phyloP scores from a whole-genome alignment of 2,329 filamentous ascomycete genomes.

The Amesomyces nigricolor region DNA sequence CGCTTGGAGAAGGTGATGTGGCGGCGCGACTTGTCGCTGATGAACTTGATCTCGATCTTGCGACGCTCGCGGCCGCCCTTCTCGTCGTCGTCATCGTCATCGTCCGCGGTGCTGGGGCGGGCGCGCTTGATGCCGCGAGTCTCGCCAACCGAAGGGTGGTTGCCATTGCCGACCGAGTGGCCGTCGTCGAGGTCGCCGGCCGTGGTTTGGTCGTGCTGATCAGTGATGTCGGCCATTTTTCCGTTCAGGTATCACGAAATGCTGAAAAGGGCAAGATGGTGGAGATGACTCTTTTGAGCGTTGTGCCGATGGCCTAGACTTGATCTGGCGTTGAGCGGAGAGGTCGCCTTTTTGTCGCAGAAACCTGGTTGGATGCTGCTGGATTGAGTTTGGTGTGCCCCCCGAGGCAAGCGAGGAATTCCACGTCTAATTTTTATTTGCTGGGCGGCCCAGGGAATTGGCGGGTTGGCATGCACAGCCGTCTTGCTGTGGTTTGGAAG shows the following conservation, averaged over 20 bases:
- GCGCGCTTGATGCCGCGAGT: conserved; percentile 83
- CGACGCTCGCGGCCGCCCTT: conserved; percentile 95
- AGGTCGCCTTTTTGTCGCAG: conserved; percentile 46
- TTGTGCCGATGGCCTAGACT: conserved; percentile 62
- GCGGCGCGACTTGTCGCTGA: conserved; percentile 97
- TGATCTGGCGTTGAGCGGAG: conserved; percentile 56
- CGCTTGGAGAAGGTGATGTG: conserved; percentile 99
- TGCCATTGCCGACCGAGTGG: conserved; percentile 69
- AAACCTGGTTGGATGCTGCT: conserved; percentile 51
- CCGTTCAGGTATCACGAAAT: conserved; percentile 43
- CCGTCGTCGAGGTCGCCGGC: conserved; percentile 68
- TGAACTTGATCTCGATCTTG: conserved; percentile 99
- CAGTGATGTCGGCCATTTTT: conserved; percentile 73
- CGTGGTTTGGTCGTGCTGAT: conserved; percentile 71
- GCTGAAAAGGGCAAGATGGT: conserved; percentile 48
- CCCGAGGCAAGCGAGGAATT: conserved; percentile 44
- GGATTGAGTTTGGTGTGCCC: conserved; percentile 44
- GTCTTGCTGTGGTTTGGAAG: conserved; percentile 4
- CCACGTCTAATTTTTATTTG: conserved; percentile 37
- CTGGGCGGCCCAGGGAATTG: conserved; percentile 28
- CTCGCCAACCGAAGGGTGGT: conserved; percentile 52
- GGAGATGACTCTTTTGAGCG: conserved; percentile 60
- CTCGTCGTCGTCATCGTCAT: conserved; percentile 96
- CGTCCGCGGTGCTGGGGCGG: conserved; percentile 76
- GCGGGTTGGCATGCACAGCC: conserved; percentile 29